Conservation (phyloP, 495 filamentous ascomycete species). For the Rhypophila decipiens region DNA sequence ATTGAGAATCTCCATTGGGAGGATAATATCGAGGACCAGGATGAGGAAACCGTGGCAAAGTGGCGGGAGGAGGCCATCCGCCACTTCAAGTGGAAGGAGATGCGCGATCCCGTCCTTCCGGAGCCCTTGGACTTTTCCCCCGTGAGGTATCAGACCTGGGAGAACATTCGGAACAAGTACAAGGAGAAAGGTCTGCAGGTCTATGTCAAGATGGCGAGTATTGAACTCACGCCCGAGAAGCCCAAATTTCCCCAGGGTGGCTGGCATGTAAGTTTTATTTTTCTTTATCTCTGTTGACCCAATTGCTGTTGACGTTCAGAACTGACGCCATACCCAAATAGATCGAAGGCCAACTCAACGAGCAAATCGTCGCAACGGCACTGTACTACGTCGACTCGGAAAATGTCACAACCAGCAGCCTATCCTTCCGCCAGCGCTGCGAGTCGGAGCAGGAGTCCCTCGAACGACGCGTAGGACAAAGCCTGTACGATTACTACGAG, state of each 20-base stretch:
- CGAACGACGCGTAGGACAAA: background rate
- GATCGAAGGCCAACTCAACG: conserved; percentile 49
- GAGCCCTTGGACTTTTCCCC: conserved; percentile 15
- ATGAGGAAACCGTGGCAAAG: background rate
- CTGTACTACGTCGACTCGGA: conserved; percentile 55
- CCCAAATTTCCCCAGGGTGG: conserved; percentile 24
- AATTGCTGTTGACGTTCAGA: background rate
- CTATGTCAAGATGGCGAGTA: conserved; percentile 59
- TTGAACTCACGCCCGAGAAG: conserved; percentile 56
- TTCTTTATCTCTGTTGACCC: background rate
- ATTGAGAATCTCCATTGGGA: background rate
- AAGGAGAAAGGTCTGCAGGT: conserved; percentile 46
- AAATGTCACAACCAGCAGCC: conserved; percentile 49
- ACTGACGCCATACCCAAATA: too few species aligned
- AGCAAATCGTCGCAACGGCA: conserved; percentile 51
- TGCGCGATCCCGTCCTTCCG: conserved; percentile 20
- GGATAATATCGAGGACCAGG: background rate
- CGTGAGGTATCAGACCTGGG: conserved; percentile 14
- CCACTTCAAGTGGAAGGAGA: conserved; percentile 23
- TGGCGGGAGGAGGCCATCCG: background rate
- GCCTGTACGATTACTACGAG: conserved; percentile 17
- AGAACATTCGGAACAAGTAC: conserved; percentile 37
- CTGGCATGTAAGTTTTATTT: conserved; percentile 28
- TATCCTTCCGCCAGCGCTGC: conserved; percentile 50
- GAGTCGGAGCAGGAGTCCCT: conserved; percentile 14